These are phyloP conservation scores for Colletotrichum sp. DNA, from an alignment of 2,329 filamentous ascomycete species.

Conservation along the genomic window DNA sequence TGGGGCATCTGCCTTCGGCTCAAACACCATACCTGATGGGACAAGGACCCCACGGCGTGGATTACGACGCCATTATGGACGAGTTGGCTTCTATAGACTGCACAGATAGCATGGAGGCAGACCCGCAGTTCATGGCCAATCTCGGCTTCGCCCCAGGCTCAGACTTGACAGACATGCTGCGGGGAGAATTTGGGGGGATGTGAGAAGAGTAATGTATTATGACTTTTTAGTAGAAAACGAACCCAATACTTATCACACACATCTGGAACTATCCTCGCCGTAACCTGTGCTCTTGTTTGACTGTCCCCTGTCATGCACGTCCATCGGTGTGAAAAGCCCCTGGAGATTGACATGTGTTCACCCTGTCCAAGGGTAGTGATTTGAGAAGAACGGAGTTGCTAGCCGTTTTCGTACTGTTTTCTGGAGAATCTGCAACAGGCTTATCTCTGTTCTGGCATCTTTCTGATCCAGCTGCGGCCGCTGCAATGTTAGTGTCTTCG, in stretches of 20 bases:
- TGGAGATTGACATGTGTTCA: not conserved
- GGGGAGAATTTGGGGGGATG: constrained; percentile 38
- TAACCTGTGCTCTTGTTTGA: not conserved
- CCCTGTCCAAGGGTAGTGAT: not conserved
- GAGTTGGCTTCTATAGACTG: constrained; percentile 57
- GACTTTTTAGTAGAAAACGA: not conserved
- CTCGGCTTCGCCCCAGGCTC: constrained; percentile 68
- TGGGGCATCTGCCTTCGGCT: constrained; percentile 15
- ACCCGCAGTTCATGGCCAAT: constrained; percentile 71
- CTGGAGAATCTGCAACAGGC: not conserved
- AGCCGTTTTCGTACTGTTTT: not conserved
- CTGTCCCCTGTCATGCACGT: not conserved
- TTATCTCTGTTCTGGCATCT: not conserved
- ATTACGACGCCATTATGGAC: constrained; percentile 58
- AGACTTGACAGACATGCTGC: constrained; percentile 58
- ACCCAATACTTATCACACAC: not conserved
- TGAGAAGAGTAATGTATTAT: constrained; percentile 15
- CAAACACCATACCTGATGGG: constrained; percentile 27
- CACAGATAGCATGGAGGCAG: constrained; percentile 54
- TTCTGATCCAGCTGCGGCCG: not conserved
- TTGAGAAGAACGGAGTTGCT: not conserved
- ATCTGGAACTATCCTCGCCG: not conserved
- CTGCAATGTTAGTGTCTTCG: not conserved
- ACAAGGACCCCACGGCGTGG: constrained; percentile 31
- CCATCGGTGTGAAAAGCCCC: not conserved